These are phyloP conservation scores for Neonectria coccinea DNA, from an alignment of 2,329 filamentous ascomycete species.

Conservation along the genomic window DNA sequence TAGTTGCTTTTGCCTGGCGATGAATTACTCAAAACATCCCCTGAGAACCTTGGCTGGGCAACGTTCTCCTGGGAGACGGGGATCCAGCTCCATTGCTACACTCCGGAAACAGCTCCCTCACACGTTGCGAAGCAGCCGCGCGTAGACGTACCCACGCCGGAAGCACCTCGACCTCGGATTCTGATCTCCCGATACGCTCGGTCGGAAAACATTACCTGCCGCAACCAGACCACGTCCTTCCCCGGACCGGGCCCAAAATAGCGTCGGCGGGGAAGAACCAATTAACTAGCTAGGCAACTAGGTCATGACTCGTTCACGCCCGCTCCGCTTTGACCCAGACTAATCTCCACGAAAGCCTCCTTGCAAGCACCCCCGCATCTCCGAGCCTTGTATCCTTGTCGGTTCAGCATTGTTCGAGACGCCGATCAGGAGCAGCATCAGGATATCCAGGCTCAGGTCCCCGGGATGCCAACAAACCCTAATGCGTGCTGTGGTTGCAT, in stretches of 20 bases:
- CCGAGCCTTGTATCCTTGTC: background rate
- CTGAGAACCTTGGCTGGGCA: background rate
- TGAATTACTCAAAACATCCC: background rate
- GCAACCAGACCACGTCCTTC: background rate
- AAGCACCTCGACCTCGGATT: background rate
- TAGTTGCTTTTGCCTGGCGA: background rate
- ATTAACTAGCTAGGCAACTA: background rate
- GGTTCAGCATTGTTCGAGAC: background rate
- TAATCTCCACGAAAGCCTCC: constrained; percentile 5
- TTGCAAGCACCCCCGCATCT: constrained; percentile 3
- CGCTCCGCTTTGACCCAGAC: constrained; percentile 3
- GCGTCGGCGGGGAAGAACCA: background rate
- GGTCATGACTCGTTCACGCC: constrained; percentile 5
- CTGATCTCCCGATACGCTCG: background rate
- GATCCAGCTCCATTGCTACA: background rate
- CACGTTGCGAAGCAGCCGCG: background rate
- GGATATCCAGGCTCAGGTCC: constrained; percentile 8
- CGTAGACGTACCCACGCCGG: background rate
- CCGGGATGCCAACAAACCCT: constrained; percentile 3
- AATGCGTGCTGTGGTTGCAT: background rate
- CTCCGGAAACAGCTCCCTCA: background rate
- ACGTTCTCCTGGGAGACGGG: background rate
- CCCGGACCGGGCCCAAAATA: background rate
- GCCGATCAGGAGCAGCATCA: constrained; percentile 6
- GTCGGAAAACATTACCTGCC: background rate